A percentile compares a stretch with the other conserved stretches of the same genome.
phyloP scores from a whole-genome alignment of 768 basidiomycete genomes.

The Lactifluus volemus region DNA sequence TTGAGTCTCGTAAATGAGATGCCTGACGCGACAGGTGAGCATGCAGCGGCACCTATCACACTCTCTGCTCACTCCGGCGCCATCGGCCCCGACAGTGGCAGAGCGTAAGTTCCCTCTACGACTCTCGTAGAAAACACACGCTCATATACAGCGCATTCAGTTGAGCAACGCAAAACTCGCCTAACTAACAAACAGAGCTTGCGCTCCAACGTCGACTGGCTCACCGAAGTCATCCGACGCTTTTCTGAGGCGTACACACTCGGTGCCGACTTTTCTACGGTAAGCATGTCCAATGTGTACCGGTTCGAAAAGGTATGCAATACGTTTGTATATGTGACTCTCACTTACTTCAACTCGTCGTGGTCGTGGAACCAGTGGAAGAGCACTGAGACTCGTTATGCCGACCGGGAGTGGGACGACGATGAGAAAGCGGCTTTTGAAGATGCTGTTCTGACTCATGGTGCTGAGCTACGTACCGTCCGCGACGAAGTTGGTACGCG shows the following conservation, averaged over 20 bases:
- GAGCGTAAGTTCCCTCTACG: conserved; percentile 39
- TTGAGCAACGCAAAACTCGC: conserved; percentile 54
- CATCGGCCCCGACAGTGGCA: conserved; percentile 31
- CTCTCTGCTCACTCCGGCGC: conserved; percentile 7
- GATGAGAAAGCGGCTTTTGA: conserved; percentile 71
- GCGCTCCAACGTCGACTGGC: conserved; percentile 66
- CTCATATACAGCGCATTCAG: conserved; percentile 29
- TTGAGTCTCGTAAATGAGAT: conserved; percentile 57
- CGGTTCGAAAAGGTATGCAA: conserved; percentile 57
- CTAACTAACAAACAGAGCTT: conserved; percentile 46
- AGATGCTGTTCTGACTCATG: conserved; percentile 60
- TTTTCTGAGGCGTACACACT: conserved; percentile 61
- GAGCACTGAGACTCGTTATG: conserved; percentile 52
- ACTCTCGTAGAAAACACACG: not conserved
- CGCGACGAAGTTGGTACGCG: conserved; percentile 65
- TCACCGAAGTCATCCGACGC: conserved; percentile 65
- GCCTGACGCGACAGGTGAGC: conserved; percentile 54
- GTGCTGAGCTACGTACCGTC: conserved; percentile 73
- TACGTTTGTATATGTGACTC: not conserved
- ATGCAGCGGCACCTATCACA: conserved; percentile 23
- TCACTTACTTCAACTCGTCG: conserved; percentile 6
- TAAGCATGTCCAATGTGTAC: conserved; percentile 51
- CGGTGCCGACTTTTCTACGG: conserved; percentile 47
- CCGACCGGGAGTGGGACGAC: conserved; percentile 60
- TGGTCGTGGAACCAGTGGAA: conserved; percentile 50